Percentiles rank a stretch among this genome's conserved stretches.
These are phyloP conservation scores for Fraxinus xanthoxyloides DNA, from an alignment of 305 asterid species.

Conservation along the genomic window DNA sequence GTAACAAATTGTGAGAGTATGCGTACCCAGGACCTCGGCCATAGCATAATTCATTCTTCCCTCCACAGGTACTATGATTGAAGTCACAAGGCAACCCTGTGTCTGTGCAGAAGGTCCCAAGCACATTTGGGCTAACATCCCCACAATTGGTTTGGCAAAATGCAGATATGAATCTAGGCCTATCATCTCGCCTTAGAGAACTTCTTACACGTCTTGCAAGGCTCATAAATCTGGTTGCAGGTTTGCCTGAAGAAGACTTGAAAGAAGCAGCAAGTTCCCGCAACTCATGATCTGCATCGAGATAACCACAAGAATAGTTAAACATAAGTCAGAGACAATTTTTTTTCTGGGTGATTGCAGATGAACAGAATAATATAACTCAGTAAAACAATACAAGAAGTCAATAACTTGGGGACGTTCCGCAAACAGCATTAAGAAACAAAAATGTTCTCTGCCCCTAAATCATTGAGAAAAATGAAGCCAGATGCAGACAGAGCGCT, in stretches of 20 bases:
- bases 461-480: not conserved
- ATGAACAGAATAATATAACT: not conserved
- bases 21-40: constrained; percentile 98
- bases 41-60: constrained; percentile 93
- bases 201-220: constrained; percentile 84
- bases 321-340: not conserved
- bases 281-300: constrained; percentile 76
- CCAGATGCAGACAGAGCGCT: not conserved
- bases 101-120: constrained; percentile 90
- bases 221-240: constrained; percentile 63
- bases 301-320: constrained; percentile 21
- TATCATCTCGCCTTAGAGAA: constrained; percentile 65
- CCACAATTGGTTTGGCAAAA: constrained; percentile 98
- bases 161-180: constrained; percentile 87
- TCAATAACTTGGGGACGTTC: not conserved
- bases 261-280: constrained; percentile 88
- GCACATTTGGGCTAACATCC: constrained; percentile 98
- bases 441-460: not conserved
- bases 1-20: constrained; percentile 11
- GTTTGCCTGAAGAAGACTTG: constrained; percentile 63
- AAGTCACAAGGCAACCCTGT: constrained; percentile 94
- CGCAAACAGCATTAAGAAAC: not conserved
- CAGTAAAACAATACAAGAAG: not conserved
- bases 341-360: constrained; percentile 14
- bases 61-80: constrained; percentile 95